phyloP scores from a whole-genome alignment of 179 eudicot genomes.

The Carnegiea gigantea region DNA sequence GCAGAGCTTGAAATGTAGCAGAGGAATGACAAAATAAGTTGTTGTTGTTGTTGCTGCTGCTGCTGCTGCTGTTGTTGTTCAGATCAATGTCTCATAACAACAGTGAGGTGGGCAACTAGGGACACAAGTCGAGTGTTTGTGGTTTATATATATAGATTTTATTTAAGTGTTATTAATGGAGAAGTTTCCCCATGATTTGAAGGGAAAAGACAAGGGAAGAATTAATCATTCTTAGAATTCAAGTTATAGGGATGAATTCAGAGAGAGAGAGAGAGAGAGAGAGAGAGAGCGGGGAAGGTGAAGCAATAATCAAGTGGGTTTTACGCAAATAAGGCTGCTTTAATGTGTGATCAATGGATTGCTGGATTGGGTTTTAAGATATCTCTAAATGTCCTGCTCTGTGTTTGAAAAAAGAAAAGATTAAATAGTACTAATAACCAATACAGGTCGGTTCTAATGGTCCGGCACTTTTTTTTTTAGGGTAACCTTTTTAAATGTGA shows the following conservation, averaged over 20 bases:
- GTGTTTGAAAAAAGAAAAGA: background rate
- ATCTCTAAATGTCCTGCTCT: slow-evolving; percentile 8
- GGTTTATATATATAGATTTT: slow-evolving; percentile 19
- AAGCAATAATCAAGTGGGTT: slow-evolving; percentile 41
- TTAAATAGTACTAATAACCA: background rate
- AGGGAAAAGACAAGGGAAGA: slow-evolving; percentile 17
- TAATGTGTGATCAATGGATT: slow-evolving; percentile 3
- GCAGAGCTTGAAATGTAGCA: background rate
- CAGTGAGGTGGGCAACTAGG: slow-evolving; percentile 3
- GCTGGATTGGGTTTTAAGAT: slow-evolving; percentile 31
- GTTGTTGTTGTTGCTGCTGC: no score
- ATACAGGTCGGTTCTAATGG: no score
- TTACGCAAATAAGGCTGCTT: slow-evolving; percentile 35
- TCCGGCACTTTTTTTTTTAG: no score
- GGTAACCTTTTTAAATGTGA: no score
- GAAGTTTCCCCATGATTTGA: slow-evolving; percentile 17
- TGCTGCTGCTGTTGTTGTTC: no score
- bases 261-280: slow-evolving; percentile 19
- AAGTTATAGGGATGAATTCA: slow-evolving; percentile 44
- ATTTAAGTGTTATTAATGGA: background rate
- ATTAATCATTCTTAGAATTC: slow-evolving; percentile 59
- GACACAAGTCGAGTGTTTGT: slow-evolving; percentile 27
- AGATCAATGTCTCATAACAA: background rate
- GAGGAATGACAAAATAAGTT: no score
- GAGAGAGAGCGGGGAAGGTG: slow-evolving; percentile 20